phyloP scores from a whole-genome alignment of 2,329 filamentous ascomycete species.

The Aureobasidium sp. region DNA sequence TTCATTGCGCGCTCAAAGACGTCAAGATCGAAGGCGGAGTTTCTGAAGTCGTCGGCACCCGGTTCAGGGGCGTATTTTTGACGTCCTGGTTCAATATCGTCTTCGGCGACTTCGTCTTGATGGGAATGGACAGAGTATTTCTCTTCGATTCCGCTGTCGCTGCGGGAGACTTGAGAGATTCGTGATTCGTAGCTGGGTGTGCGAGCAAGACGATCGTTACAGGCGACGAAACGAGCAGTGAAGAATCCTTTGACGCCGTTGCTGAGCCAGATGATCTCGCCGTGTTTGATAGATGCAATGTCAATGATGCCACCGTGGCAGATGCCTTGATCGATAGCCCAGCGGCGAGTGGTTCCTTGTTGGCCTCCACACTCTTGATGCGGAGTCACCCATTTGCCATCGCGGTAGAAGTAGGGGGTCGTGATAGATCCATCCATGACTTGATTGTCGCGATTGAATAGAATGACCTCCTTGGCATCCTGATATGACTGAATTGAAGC shows the following conservation, averaged over 20 bases:
- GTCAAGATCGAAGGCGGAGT: neutral
- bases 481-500: conserved; percentile 41
- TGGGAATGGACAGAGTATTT: neutral
- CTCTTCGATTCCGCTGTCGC: neutral
- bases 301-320: conserved; percentile 57
- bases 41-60: conserved; percentile 5
- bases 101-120: neutral
- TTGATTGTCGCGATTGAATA: conserved; percentile 55
- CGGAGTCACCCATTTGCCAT: conserved; percentile 71
- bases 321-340: conserved; percentile 62
- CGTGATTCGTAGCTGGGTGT: conserved; percentile 10
- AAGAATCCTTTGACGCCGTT: conserved; percentile 76
- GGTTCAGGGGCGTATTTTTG: conserved; percentile 6
- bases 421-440: conserved; percentile 83
- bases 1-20: conserved; percentile 11
- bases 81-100: conserved; percentile 1
- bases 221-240: conserved; percentile 17
- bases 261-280: conserved; percentile 79
- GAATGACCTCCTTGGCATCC: conserved; percentile 60
- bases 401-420: conserved; percentile 71
- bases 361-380: conserved; percentile 63
- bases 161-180: neutral
- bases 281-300: conserved; percentile 53
- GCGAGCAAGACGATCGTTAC: conserved; percentile 11
- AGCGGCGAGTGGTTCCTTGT: conserved; percentile 70